Conservation (phyloP, 805 yeast species). For the Hanseniaspora meyeri region DNA sequence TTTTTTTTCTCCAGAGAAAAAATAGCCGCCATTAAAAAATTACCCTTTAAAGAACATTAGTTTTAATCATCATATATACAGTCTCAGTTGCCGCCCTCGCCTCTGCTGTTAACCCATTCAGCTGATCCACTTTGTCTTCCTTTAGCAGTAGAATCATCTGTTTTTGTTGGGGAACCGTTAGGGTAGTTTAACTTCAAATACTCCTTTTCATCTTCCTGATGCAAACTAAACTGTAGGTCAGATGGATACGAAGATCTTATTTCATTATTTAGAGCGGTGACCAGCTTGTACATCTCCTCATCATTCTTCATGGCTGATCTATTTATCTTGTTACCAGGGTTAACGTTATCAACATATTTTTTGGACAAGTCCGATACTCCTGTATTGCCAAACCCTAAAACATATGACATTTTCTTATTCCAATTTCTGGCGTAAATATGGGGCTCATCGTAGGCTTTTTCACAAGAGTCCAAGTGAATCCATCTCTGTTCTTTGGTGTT, state of each 20-base stretch:
- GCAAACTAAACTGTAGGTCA: slow-evolving; percentile 9
- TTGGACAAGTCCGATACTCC: slow-evolving; percentile 59
- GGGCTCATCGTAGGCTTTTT: slow-evolving; percentile 74
- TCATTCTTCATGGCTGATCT: slow-evolving; percentile 33
- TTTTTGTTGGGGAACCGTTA: slow-evolving; percentile 12
- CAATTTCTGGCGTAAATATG: slow-evolving; percentile 66
- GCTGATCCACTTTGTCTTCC: slow-evolving; percentile 62
- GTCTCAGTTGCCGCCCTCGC: slow-evolving; percentile 49
- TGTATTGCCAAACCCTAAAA: slow-evolving; percentile 50
- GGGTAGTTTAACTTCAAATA: slow-evolving; percentile 22
- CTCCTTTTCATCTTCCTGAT: slow-evolving; percentile 27
- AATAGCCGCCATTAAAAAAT: not conserved
- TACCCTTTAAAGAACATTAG: not conserved
- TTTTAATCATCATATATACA: not conserved
- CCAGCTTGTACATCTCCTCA: slow-evolving; percentile 28
- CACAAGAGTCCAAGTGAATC: slow-evolving; percentile 87
- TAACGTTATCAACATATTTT: slow-evolving; percentile 43
- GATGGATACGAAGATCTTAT: slow-evolving; percentile 24
- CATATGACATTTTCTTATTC: slow-evolving; percentile 90
- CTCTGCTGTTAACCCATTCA: slow-evolving; percentile 66
- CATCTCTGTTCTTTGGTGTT: slow-evolving; percentile 50
- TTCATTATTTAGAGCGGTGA: slow-evolving; percentile 18
- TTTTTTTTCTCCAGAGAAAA: no score
- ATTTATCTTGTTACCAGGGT: slow-evolving; percentile 33
- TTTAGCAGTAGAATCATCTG: not conserved